These are phyloP conservation scores for Floccularia luteovirens DNA, from an alignment of 768 basidiomycete species.

Conservation along the genomic window DNA sequence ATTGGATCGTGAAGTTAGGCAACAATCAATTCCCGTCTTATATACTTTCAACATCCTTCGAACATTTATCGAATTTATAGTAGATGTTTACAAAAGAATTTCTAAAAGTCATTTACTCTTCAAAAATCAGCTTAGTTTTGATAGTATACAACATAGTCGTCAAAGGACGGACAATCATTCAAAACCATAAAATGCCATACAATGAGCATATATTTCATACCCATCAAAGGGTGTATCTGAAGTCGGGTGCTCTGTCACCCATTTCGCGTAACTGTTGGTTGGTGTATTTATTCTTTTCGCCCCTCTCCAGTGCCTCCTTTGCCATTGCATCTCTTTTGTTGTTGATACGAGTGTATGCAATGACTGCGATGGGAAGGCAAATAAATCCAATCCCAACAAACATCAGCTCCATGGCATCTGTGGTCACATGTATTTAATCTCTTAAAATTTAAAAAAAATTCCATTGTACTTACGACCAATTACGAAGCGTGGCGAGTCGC, in stretches of 20 bases:
- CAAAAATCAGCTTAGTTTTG: too few species aligned
- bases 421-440: background rate
- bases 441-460: background rate
- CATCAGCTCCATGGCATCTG: conserved; percentile 61
- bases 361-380: conserved; percentile 34
- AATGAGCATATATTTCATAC: too few species aligned
- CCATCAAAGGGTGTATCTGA: conserved; percentile 39
- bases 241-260: conserved; percentile 59
- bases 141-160: too few species aligned
- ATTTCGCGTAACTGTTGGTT: conserved; percentile 29
- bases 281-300: conserved; percentile 24
- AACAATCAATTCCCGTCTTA: too few species aligned
- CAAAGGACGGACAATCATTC: too few species aligned
- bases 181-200: too few species aligned
- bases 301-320: conserved; percentile 18
- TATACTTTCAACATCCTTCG: too few species aligned
- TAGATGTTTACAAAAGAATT: too few species aligned
- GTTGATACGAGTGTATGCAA: conserved; percentile 52
- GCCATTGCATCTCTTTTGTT: conserved; percentile 32
- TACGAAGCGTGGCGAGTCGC: conserved; percentile 53
- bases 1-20: too few species aligned
- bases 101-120: too few species aligned
- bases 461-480: conserved; percentile 45
- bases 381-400: conserved; percentile 62
- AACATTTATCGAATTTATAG: too few species aligned